Evolutionary conservation across 2,329 filamentous ascomycete genomes (phyloP).

Genomic region (Clarireedia hainanense): DNA sequence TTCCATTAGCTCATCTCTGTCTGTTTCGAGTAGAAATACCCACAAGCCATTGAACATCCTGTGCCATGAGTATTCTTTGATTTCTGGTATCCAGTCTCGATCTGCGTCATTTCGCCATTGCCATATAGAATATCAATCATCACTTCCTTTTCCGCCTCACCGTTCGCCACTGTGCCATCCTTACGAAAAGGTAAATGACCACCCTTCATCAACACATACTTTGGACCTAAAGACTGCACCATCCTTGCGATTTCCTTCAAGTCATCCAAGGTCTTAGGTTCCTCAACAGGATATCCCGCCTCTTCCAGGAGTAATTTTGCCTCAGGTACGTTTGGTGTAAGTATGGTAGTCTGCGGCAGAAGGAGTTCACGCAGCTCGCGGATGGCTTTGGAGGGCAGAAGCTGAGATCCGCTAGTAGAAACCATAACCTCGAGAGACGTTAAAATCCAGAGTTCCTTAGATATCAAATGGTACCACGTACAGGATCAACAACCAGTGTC

Average conservation of each 20-base stretch:
- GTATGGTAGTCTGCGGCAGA: conserved; percentile 57
- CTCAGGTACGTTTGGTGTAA: conserved; percentile 75
- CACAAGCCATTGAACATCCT: conserved; percentile 85
- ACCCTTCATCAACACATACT: conserved; percentile 81
- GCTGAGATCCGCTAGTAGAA: conserved; percentile 65
- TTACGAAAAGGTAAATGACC: conserved; percentile 75
- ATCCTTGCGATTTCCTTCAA: conserved; percentile 60
- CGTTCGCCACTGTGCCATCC: conserved; percentile 50
- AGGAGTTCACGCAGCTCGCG: conserved; percentile 49
- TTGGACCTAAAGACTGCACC: conserved; percentile 62
- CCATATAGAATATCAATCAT: conserved; percentile 75
- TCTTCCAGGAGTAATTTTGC: conserved; percentile 55
- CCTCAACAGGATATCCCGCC: conserved; percentile 33
- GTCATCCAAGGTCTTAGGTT: conserved; percentile 53
- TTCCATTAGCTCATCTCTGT: conserved; percentile 1
- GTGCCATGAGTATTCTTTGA: conserved; percentile 89
- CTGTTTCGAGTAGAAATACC: conserved; percentile 29
- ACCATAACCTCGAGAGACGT: conserved; percentile 69
- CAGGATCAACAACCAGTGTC: conserved; percentile 65
- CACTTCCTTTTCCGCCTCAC: conserved; percentile 50
- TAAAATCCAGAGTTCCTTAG: conserved; percentile 4
- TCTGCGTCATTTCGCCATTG: conserved; percentile 44
- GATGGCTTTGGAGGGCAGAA: conserved; percentile 61
- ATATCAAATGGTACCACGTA: conserved; percentile 33
- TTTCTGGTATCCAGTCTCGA: conserved; percentile 63